Conservation (phyloP, 805 yeast species). For the Jamesozyma rosinii region DNA sequence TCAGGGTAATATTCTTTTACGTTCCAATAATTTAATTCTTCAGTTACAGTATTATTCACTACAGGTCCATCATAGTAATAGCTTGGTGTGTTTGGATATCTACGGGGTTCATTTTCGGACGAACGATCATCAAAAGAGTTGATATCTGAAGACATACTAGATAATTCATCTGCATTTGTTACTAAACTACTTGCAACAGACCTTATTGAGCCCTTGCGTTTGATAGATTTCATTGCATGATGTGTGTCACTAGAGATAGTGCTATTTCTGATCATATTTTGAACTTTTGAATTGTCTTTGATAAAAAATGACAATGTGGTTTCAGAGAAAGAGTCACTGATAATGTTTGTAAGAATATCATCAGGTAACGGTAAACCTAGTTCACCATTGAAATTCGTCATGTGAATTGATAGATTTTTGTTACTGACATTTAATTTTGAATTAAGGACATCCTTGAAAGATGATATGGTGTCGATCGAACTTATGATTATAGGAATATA, state of each 20-base stretch:
- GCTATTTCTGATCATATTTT: conserved; percentile 13
- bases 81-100: conserved; percentile 30
- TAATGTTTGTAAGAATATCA: conserved; percentile 33
- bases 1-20: conserved; percentile 18
- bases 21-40: conserved; percentile 26
- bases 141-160: conserved; percentile 24
- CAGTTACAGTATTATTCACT: conserved; percentile 6
- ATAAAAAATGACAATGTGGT: conserved; percentile 25
- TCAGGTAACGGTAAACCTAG: conserved; percentile 52
- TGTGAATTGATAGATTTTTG: conserved; percentile 35
- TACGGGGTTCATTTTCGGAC: conserved; percentile 14
- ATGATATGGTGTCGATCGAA: conserved; percentile 22
- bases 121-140: conserved; percentile 25
- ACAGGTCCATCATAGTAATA: conserved; percentile 20
- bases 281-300: conserved; percentile 17
- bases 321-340: conserved; percentile 30
- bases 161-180: conserved; percentile 22
- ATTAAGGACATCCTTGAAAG: conserved; percentile 35
- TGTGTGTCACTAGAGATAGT: conserved; percentile 12
- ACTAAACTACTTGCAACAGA: conserved; percentile 21
- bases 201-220: conserved; percentile 22
- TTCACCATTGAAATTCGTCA: conserved; percentile 60
- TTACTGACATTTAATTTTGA: conserved; percentile 28
- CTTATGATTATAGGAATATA: conserved; percentile 44
- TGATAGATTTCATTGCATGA: conserved; percentile 13